Conservation (phyloP, 2,329 filamentous ascomycete species). For the Aspergillus sp. region DNA sequence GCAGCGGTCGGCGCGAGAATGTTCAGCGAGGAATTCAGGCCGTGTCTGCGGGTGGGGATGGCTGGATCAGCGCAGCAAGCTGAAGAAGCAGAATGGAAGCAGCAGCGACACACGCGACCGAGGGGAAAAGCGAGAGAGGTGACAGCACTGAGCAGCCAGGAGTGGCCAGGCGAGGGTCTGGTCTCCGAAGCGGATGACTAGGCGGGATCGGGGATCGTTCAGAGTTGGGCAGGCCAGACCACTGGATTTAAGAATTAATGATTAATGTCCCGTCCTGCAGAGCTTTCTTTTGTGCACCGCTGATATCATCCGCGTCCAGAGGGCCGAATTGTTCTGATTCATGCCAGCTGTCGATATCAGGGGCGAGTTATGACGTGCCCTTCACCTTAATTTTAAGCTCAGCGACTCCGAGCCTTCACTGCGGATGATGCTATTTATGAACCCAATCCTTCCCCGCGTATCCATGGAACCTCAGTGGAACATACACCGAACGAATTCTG, state of each 20-base stretch:
- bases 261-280: constrained; percentile 4
- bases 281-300: not conserved
- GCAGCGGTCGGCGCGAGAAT: constrained; percentile 25
- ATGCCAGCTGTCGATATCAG: not conserved
- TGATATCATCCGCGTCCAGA: not conserved
- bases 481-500: not conserved
- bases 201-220: constrained; percentile 14
- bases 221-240: not conserved
- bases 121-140: constrained; percentile 14
- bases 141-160: not conserved
- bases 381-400: not conserved
- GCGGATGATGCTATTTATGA: constrained; percentile 2
- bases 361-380: constrained; percentile 18
- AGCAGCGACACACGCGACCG: constrained; percentile 25
- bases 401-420: not conserved
- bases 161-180: not conserved
- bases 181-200: constrained; percentile 7
- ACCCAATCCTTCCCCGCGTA: constrained; percentile 13
- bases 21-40: constrained; percentile 10
- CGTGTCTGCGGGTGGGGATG: constrained; percentile 1
- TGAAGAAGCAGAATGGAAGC: not conserved
- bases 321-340: not conserved
- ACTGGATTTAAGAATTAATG: not conserved
- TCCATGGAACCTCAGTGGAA: constrained; percentile 17
- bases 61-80: constrained; percentile 9